Conservation (phyloP, 2,329 filamentous ascomycete genomes). For the Ophiostoma angusticollis region DNA sequence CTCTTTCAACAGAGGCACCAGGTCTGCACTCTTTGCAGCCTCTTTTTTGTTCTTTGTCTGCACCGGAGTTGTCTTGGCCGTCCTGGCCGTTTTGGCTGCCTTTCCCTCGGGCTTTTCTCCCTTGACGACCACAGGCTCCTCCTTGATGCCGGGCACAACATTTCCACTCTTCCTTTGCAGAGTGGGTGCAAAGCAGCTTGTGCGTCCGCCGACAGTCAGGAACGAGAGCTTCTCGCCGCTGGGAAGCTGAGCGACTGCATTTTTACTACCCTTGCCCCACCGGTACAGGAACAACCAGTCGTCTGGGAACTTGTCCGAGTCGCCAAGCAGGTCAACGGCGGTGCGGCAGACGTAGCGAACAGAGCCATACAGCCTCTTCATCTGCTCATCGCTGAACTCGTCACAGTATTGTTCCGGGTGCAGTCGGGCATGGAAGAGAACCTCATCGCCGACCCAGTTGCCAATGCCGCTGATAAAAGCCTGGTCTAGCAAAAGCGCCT, state of each 20-base stretch:
- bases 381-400: constrained; percentile 59
- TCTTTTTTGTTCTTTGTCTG: constrained; percentile 8
- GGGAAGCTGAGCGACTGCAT: constrained; percentile 52
- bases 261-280: constrained; percentile 82
- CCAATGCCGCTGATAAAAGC: constrained; percentile 81
- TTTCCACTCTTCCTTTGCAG: constrained; percentile 67
- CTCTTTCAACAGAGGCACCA: not conserved
- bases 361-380: constrained; percentile 56
- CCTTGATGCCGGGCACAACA: constrained; percentile 29
- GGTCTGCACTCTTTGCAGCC: constrained; percentile 4
- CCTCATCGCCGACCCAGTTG: constrained; percentile 95
- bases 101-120: constrained; percentile 15
- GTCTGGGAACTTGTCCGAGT: constrained; percentile 72
- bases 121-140: constrained; percentile 23
- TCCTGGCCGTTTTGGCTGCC: constrained; percentile 14
- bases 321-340: constrained; percentile 65
- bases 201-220: constrained; percentile 79
- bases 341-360: constrained; percentile 70
- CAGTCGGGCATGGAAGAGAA: constrained; percentile 75
- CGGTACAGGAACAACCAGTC: constrained; percentile 82
- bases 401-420: constrained; percentile 92
- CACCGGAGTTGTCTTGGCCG: constrained; percentile 16
- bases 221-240: constrained; percentile 78
- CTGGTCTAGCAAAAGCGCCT: constrained; percentile 80
- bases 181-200: constrained; percentile 75